A percentile compares a stretch with the other conserved stretches of the same genome.
Evolutionary conservation across 2,329 filamentous ascomycete genomes (phyloP).

Genomic region (Falciphora oryzae): DNA sequence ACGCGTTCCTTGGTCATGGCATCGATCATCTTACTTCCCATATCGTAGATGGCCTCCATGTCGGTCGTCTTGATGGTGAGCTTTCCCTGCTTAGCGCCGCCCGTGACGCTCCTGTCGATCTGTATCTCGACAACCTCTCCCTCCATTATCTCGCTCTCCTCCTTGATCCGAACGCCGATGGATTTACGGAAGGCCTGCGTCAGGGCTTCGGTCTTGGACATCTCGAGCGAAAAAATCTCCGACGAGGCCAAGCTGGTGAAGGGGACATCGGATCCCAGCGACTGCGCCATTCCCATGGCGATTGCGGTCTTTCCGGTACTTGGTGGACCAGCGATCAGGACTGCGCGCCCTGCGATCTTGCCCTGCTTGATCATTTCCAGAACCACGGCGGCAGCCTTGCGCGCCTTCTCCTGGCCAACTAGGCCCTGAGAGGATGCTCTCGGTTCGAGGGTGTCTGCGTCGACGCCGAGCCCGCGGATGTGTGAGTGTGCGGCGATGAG

Average conservation of each 20-base stretch:
- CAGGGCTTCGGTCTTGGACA: conserved; percentile 98
- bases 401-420: conserved; percentile 92
- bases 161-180: conserved; percentile 96
- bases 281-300: conserved; percentile 98
- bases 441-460: conserved; percentile 84
- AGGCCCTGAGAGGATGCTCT: conserved; percentile 82
- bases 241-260: conserved; percentile 95
- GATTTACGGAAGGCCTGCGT: conserved; percentile 99
- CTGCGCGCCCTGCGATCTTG: conserved; percentile 93
- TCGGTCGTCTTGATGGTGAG: conserved; percentile 99
- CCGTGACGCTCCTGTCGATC: conserved; percentile 94
- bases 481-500: conserved; percentile 98
- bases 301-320: conserved; percentile 98
- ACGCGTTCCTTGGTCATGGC: conserved; percentile 99
- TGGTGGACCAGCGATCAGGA: conserved; percentile 90
- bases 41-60: conserved; percentile 99
- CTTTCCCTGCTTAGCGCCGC: conserved; percentile 96
- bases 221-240: conserved; percentile 97
- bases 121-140: conserved; percentile 98
- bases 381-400: conserved; percentile 93
- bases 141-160: conserved; percentile 98
- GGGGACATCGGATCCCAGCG: conserved; percentile 85
- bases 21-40: conserved; percentile 99
- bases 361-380: conserved; percentile 98
- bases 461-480: conserved; percentile 91